A percentile compares a stretch with the other conserved stretches of the same genome.
These are phyloP conservation scores for Coffea eugenioides DNA, from an alignment of 257 asterid genomes.

Conservation along the genomic window DNA sequence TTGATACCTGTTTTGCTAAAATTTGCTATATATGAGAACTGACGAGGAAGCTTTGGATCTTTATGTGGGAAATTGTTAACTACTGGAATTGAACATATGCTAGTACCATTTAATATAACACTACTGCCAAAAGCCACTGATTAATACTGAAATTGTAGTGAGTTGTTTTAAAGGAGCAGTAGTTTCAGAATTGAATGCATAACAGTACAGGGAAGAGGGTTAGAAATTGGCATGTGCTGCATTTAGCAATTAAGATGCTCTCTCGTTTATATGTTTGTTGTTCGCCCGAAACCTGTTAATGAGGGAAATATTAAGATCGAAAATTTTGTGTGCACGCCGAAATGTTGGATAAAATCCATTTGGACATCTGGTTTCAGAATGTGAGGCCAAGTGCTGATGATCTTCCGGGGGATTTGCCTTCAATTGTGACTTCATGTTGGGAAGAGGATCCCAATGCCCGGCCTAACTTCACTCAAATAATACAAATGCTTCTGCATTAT, in stretches of 20 bases:
- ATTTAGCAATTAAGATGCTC: background rate
- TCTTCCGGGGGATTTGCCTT: conserved; percentile 73
- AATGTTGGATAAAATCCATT: background rate
- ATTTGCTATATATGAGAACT: background rate
- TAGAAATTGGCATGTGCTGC: background rate
- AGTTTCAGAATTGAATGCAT: background rate
- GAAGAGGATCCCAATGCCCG: conserved; percentile 76
- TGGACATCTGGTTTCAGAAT: conserved; percentile 44
- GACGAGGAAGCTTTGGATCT: background rate
- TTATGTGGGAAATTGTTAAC: background rate
- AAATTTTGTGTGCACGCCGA: background rate
- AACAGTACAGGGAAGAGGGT: background rate
- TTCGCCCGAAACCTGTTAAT: background rate
- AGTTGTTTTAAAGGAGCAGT: background rate
- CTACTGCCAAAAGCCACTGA: background rate
- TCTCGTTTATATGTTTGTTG: background rate
- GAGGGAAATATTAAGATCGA: background rate
- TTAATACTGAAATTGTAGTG: background rate
- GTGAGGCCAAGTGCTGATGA: conserved; percentile 85
- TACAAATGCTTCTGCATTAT: conserved; percentile 84
- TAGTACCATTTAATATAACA: no score
- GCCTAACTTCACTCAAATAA: conserved; percentile 88
- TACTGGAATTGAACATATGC: background rate
- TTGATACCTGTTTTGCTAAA: background rate
- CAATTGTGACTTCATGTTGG: conserved; percentile 90